Evolutionary conservation across 345 rosid species (phyloP).

Genomic region (Isatis tinctoria): DNA sequence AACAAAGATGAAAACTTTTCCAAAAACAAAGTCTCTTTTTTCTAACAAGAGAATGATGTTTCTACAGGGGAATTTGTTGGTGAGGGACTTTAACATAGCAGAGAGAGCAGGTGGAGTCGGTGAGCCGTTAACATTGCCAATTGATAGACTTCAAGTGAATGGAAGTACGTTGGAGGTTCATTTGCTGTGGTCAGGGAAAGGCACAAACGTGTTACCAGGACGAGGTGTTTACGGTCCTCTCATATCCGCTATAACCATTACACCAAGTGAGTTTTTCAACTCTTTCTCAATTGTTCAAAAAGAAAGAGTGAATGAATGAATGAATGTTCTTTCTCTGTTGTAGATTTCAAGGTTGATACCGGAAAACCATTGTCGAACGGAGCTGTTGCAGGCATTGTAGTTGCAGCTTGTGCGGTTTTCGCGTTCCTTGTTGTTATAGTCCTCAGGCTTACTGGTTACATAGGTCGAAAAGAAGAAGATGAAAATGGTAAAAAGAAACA

Average conservation of each 20-base stretch:
- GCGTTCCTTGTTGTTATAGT: conserved; percentile 37
- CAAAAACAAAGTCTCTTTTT: neutral
- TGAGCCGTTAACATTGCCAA: conserved; percentile 21
- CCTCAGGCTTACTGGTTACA: conserved; percentile 47
- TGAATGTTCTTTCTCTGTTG: conserved; percentile 10
- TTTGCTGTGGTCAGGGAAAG: conserved; percentile 78
- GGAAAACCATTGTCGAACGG: conserved; percentile 50
- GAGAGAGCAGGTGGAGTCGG: conserved; percentile 78
- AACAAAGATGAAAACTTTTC: neutral
- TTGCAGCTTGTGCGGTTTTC: conserved; percentile 41
- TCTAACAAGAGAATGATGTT: neutral
- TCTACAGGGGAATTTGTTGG: conserved; percentile 52
- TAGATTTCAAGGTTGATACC: conserved; percentile 62
- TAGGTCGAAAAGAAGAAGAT: conserved; percentile 52
- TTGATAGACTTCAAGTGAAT: conserved; percentile 40
- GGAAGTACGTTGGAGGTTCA: conserved; percentile 73
- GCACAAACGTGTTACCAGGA: conserved; percentile 61
- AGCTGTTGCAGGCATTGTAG: conserved; percentile 64
- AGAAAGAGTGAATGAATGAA: neutral
- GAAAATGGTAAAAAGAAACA: conserved; percentile 43
- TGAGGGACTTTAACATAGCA: conserved; percentile 58
- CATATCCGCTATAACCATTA: conserved; percentile 68
- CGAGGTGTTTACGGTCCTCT: conserved; percentile 85
- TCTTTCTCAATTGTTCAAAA: neutral
- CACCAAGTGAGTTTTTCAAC: conserved; percentile 55